Conservation (phyloP, 257 asterid genomes). For the Rhazya stricta region DNA sequence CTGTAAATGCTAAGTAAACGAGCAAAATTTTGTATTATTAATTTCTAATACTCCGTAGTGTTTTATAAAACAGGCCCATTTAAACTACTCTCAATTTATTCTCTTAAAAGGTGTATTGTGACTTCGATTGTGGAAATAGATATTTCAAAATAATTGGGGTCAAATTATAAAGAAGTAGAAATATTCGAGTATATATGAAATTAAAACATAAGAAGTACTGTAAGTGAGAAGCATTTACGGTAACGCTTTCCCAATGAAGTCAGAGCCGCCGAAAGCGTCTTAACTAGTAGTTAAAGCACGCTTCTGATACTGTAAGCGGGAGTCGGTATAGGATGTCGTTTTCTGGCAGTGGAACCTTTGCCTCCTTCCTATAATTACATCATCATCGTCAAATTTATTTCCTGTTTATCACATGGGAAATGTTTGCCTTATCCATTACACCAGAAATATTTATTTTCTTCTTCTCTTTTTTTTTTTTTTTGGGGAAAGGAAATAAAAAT, state of each 20-base stretch:
- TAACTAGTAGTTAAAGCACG: background rate
- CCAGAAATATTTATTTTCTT: too few species aligned
- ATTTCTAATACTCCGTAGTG: too few species aligned
- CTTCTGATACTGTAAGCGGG: background rate
- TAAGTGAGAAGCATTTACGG: background rate
- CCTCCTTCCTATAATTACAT: background rate
- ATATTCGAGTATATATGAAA: background rate
- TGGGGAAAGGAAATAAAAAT: too few species aligned
- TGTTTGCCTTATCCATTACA: too few species aligned
- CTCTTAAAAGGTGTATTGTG: background rate
- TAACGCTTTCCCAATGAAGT: background rate
- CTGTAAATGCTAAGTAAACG: too few species aligned
- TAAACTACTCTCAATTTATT: too few species aligned
- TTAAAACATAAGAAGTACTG: background rate
- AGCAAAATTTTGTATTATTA: too few species aligned
- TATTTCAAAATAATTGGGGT: background rate
- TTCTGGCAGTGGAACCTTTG: background rate
- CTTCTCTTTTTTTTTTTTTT: too few species aligned
- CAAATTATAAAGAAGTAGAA: background rate
- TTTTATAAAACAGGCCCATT: too few species aligned
- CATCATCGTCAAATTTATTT: background rate
- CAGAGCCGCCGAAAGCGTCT: conserved; percentile 7
- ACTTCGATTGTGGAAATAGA: background rate
- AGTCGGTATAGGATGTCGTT: background rate
- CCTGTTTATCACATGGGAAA: background rate